These are phyloP conservation scores for Plectosphaerella cucumerina DNA, from an alignment of 2,329 filamentous ascomycete genomes.

Conservation along the genomic window DNA sequence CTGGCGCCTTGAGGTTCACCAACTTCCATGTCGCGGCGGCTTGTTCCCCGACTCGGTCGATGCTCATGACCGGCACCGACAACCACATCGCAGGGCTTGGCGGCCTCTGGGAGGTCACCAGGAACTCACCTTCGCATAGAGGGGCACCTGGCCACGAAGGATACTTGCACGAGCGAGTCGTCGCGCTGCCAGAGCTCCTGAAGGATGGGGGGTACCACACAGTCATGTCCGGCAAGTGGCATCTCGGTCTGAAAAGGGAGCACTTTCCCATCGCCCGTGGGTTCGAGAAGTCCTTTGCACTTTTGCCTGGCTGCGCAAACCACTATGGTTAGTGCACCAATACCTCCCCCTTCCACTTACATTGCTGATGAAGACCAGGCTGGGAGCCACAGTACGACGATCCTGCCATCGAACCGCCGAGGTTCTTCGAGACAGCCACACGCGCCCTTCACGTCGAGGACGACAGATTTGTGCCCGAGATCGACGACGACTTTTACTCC, in stretches of 20 bases:
- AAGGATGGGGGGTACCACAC: slow-evolving; percentile 23
- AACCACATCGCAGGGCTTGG: neutral
- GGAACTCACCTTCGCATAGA: neutral
- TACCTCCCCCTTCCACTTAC: too few relatives aligned
- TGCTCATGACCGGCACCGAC: slow-evolving; percentile 48
- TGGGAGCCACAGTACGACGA: slow-evolving; percentile 39
- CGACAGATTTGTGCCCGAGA: slow-evolving; percentile 31
- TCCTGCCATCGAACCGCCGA: slow-evolving; percentile 32
- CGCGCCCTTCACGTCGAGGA: slow-evolving; percentile 29
- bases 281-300: slow-evolving; percentile 49
- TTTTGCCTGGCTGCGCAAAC: slow-evolving; percentile 49
- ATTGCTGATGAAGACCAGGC: slow-evolving; percentile 14
- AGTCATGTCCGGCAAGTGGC: slow-evolving; percentile 24
- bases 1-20: slow-evolving; percentile 52
- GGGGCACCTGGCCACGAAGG: slow-evolving; percentile 21
- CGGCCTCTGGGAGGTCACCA: neutral
- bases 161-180: slow-evolving; percentile 22
- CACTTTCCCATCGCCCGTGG: slow-evolving; percentile 46
- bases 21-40: slow-evolving; percentile 63
- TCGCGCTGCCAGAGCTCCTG: slow-evolving; percentile 21
- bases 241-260: slow-evolving; percentile 29
- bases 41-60: slow-evolving; percentile 60
- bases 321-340: slow-evolving; percentile 19
- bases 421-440: slow-evolving; percentile 25
- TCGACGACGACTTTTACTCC: slow-evolving; percentile 49